A percentile compares a stretch with the other conserved stretches of the same genome.
These are phyloP conservation scores for Suhomyces bribrorum DNA, from an alignment of 1,139 yeast genomes.

Conservation along the genomic window DNA sequence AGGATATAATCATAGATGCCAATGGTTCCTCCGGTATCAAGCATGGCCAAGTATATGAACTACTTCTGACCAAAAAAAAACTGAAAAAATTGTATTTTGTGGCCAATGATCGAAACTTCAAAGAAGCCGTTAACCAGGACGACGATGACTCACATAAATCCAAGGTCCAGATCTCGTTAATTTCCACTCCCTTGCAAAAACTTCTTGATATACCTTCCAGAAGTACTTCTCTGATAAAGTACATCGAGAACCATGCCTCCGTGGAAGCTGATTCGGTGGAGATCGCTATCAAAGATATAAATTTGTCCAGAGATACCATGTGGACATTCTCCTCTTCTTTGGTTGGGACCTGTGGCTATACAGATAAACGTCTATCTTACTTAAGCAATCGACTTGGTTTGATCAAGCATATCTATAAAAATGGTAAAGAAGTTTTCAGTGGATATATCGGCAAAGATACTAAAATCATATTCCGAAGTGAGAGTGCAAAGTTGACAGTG, in stretches of 20 bases:
- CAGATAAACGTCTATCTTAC: conserved; percentile 64
- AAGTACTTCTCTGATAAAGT: conserved; percentile 55
- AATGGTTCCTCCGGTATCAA: conserved; percentile 50
- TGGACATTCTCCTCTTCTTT: conserved; percentile 76
- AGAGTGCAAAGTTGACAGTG: conserved; percentile 81
- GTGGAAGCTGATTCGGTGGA: conserved; percentile 83
- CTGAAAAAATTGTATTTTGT: conserved; percentile 33
- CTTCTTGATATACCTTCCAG: conserved; percentile 68
- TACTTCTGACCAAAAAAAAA: conserved; percentile 35
- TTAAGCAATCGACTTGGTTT: conserved; percentile 60
- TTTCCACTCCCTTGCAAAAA: conserved; percentile 62
- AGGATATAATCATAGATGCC: conserved; percentile 66
- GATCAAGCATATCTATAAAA: conserved; percentile 66
- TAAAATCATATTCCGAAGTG: conserved; percentile 82
- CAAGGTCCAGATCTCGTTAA: conserved; percentile 52
- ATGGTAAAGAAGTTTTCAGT: conserved; percentile 66
- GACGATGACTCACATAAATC: conserved; percentile 17
- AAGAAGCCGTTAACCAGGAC: conserved; percentile 6
- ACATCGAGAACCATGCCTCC: conserved; percentile 34
- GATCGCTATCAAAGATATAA: conserved; percentile 75
- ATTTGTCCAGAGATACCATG: conserved; percentile 89
- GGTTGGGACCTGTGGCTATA: conserved; percentile 64
- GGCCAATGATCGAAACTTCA: conserved; percentile 22
- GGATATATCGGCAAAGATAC: conserved; percentile 74
- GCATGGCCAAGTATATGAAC: conserved; percentile 76